Percentiles rank a stretch among this genome's conserved stretches.
Conservation (phyloP, 345 rosid genomes). For the Bruguiera gymnorhiza region DNA sequence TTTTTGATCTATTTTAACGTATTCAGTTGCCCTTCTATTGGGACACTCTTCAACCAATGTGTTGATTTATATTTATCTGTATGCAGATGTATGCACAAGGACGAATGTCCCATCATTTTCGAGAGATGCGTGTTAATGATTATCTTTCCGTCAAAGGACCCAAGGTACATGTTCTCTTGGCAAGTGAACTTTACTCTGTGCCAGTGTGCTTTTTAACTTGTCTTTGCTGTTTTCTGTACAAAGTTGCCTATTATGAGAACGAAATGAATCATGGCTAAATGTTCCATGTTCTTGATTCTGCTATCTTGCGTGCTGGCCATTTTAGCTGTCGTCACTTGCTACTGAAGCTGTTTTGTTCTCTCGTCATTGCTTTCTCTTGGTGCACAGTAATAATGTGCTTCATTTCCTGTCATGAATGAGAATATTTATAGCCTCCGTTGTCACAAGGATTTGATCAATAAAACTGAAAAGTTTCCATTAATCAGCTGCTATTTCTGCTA, state of each 20-base stretch:
- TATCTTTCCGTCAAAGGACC: constrained; percentile 91
- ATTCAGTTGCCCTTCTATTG: not conserved
- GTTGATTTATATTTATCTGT: constrained; percentile 12
- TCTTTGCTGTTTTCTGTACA: not conserved
- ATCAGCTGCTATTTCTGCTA: too few relatives aligned
- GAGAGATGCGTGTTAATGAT: constrained; percentile 87
- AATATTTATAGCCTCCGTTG: too few relatives aligned
- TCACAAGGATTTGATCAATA: too few relatives aligned
- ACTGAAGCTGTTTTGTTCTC: too few relatives aligned
- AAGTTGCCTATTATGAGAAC: not conserved
- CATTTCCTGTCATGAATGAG: too few relatives aligned
- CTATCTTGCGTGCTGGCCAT: too few relatives aligned
- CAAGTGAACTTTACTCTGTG: not conserved
- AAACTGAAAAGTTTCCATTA: too few relatives aligned
- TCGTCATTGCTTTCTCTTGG: too few relatives aligned
- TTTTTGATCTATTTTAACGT: not conserved
- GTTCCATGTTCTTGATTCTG: too few relatives aligned
- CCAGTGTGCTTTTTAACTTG: not conserved
- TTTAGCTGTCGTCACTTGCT: too few relatives aligned
- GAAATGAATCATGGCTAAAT: not conserved
- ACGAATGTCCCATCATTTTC: constrained; percentile 98
- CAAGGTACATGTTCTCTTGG: constrained; percentile 51
- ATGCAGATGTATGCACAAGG: constrained; percentile 97
- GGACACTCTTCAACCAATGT: not conserved
- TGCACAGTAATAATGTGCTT: too few relatives aligned